Evolutionary conservation across 1,139 yeast species (phyloP).

Genomic region (Diutina neorugosa): DNA sequence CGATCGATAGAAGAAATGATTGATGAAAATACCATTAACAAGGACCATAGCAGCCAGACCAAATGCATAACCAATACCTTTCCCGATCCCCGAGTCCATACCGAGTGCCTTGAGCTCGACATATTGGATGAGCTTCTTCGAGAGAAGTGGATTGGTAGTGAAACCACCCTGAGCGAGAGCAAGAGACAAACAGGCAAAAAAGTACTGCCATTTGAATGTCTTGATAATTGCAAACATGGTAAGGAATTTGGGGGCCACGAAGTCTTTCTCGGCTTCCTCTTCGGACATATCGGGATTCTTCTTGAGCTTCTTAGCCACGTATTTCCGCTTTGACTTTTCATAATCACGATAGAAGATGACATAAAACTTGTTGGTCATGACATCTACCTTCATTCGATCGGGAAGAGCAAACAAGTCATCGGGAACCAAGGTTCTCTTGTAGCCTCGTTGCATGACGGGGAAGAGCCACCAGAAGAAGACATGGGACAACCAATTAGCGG

Average conservation of each 20-base stretch:
- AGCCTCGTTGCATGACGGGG: conserved; percentile 47
- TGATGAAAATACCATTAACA: conserved; percentile 8
- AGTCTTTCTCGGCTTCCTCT: conserved; percentile 19
- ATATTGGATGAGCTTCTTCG: conserved; percentile 28
- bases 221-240: conserved; percentile 31
- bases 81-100: conserved; percentile 11
- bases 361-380: conserved; percentile 20
- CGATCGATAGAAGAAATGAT: conserved; percentile 52
- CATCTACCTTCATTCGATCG: conserved; percentile 39
- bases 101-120: conserved; percentile 23
- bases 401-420: conserved; percentile 49
- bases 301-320: conserved; percentile 13
- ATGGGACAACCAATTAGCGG: conserved; percentile 6
- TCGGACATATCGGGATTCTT: conserved; percentile 12
- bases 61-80: conserved; percentile 20
- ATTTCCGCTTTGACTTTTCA: conserved; percentile 10
- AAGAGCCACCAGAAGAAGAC: conserved; percentile 39
- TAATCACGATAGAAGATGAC: conserved; percentile 15
- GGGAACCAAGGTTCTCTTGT: conserved; percentile 51
- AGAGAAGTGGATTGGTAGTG: conserved; percentile 38
- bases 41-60: conserved; percentile 13
- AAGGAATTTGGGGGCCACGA: conserved; percentile 12
- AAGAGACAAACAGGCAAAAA: conserved; percentile 24
- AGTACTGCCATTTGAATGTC: conserved; percentile 40
- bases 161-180: conserved; percentile 36